phyloP scores from a whole-genome alignment of 148 eudicot genomes.

The Diospyros kaki region DNA sequence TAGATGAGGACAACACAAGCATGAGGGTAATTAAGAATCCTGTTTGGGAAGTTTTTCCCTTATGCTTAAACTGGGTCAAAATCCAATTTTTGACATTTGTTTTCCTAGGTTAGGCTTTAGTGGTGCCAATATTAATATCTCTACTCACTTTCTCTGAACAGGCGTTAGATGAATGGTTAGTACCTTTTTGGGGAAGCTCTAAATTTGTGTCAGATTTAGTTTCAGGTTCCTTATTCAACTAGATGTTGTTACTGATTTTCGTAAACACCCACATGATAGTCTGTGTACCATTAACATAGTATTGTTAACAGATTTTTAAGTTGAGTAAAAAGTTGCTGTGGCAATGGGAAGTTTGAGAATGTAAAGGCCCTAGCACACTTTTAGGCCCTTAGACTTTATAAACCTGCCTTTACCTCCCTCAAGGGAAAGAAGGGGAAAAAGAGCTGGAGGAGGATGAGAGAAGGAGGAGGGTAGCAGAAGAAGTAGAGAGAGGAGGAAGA shows the following conservation, averaged over 20 bases:
- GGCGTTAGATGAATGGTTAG: background rate
- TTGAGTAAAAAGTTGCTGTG: too few relatives aligned
- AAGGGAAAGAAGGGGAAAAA: too few relatives aligned
- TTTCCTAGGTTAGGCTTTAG: background rate
- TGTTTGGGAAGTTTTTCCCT: background rate
- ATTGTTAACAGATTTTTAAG: background rate
- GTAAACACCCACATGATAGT: background rate
- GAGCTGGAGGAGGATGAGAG: too few relatives aligned
- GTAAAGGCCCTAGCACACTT: too few relatives aligned
- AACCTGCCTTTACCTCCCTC: too few relatives aligned
- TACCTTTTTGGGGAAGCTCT: background rate
- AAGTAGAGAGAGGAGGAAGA: too few relatives aligned
- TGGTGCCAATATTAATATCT: background rate
- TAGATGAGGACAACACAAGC: conserved; percentile 39
- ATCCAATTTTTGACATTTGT: background rate
- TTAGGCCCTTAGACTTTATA: too few relatives aligned
- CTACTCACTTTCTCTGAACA: background rate
- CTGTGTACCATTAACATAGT: background rate
- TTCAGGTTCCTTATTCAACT: background rate
- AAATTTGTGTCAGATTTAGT: background rate
- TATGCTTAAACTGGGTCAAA: conserved; percentile 4
- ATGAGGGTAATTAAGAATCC: conserved; percentile 46
- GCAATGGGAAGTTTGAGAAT: too few relatives aligned
- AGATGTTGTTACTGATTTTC: background rate
- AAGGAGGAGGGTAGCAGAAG: too few relatives aligned